Evolutionary conservation across 768 basidiomycete genomes (phyloP), one percentile per base, ranked within the genome.

Genomic region (Amanita fuliginea): DNA sequence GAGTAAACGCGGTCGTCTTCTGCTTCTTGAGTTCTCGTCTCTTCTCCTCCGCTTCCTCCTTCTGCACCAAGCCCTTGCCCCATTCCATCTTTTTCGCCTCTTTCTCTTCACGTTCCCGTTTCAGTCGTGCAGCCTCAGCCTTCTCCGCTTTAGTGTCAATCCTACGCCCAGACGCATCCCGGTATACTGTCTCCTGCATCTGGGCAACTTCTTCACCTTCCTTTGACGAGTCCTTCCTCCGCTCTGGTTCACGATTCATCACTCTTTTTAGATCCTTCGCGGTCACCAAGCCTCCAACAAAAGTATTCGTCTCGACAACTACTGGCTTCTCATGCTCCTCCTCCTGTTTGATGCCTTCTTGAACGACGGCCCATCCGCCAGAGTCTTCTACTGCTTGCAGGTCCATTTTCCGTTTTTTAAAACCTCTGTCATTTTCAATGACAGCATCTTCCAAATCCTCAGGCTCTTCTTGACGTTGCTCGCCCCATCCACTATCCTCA

Each of bases 31-130:
- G 61, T 51, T 90, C 80, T 51, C 64, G 59, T 59, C 67, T 76
- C 60, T 72, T 68, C 60, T 75, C 77, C 66, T 93, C 88, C 46
- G 73, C 68, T 52, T 93, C 86, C 19, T 88, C 84, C 52, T 81
- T 70, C 68, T 98, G 96, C 34, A 92, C 86, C 32, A 98, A 59
- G 26, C 96, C 96, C 65, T 95, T 98, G 0, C 91, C 92, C 96
- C 96, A 98, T 62, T 95, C 89, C 89, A 95, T 92, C 70, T 90
- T 94, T 61, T 77, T 70, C 44, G 86, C 86, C 60, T 95, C 90
- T 60, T 78, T 80, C 67, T 96, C 88, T 62, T 93, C 83, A 51
- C 74, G 71, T 60, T 91, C 84, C 18, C 89, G 75, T 59, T 92
- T 91, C 64, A 76, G 62, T 55, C 81, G 71, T 37, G 85, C 85